Percentiles rank a stretch among this genome's conserved stretches.
Evolutionary conservation across 31 red algal genomes (phyloP).

Genomic region (Asparagopsis taxiformis): DNA sequence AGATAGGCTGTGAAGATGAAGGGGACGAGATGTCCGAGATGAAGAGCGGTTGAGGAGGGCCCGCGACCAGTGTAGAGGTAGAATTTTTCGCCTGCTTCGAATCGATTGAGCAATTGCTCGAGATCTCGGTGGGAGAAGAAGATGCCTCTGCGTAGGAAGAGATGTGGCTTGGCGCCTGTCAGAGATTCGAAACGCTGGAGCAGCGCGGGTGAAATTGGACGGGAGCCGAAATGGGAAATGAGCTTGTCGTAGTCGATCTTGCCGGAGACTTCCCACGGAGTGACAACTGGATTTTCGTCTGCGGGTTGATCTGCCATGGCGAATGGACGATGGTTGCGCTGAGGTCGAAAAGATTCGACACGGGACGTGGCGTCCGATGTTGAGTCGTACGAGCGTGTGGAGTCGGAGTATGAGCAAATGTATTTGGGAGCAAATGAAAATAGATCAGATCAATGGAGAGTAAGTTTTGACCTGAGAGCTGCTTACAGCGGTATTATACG

Average conservation of each 20-base stretch:
- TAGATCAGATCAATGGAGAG: no score
- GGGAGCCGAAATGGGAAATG: slow-evolving; percentile 82
- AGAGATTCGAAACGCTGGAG: slow-evolving; percentile 65
- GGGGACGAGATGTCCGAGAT: slow-evolving; percentile 88
- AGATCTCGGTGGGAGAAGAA: slow-evolving; percentile 97
- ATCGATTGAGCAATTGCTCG: slow-evolving; percentile 64
- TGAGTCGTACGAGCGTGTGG: no score
- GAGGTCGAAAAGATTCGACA: no score
- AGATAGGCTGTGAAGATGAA: slow-evolving; percentile 93
- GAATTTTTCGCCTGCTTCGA: slow-evolving; percentile 80
- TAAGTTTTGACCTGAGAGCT: no score
- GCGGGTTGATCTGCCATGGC: background rate
- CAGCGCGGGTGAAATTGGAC: slow-evolving; percentile 41
- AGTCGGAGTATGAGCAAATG: no score
- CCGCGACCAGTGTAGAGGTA: slow-evolving; percentile 93
- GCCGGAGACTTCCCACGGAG: slow-evolving; percentile 90
- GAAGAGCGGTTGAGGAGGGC: slow-evolving; percentile 72
- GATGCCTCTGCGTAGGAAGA: slow-evolving; percentile 82
- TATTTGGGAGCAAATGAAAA: no score
- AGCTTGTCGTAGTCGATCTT: slow-evolving; percentile 88
- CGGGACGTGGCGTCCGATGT: no score
- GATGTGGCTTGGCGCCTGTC: slow-evolving; percentile 71
- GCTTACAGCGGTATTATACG: no score
- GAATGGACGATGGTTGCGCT: background rate
- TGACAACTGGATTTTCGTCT: slow-evolving; percentile 39